Evolutionary conservation across 2,329 filamentous ascomycete species (phyloP).

Genomic region (Penicillium vulpinum): DNA sequence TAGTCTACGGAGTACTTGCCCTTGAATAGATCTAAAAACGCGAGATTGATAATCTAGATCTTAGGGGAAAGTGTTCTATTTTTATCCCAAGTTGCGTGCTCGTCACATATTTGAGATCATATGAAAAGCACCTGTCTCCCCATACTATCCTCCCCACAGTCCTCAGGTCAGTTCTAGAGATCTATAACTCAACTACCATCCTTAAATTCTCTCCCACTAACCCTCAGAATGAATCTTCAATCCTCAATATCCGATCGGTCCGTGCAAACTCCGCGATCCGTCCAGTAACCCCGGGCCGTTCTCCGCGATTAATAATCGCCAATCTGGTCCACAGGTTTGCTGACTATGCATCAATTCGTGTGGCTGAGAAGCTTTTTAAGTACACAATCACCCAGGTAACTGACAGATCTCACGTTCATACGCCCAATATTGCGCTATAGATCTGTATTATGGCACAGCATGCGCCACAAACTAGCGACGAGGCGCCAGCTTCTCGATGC

Average conservation of each 20-base stretch:
- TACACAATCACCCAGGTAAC: conserved; percentile 2
- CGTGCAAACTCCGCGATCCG: conserved; percentile 1
- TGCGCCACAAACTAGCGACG: background rate
- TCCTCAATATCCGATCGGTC: background rate
- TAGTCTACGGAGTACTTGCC: background rate
- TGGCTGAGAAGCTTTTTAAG: conserved; percentile 1
- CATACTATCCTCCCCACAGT: background rate
- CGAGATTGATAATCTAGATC: background rate
- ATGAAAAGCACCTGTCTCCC: background rate
- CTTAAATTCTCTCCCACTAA: background rate
- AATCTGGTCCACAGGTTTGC: conserved; percentile 9
- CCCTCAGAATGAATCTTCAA: background rate
- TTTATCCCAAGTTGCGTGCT: background rate
- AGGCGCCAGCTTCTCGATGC: conserved; percentile 1
- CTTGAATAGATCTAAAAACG: background rate
- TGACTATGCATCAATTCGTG: conserved; percentile 6
- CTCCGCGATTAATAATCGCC: conserved; percentile 23
- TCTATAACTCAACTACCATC: background rate
- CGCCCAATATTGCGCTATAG: conserved; percentile 1
- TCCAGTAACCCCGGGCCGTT: too few relatives aligned
- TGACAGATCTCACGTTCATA: background rate
- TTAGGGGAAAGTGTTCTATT: background rate
- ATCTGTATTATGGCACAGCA: conserved; percentile 10
- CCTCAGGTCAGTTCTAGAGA: background rate
- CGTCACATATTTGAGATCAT: background rate